These are phyloP conservation scores for Russula lepida DNA, from an alignment of 768 basidiomycete genomes.

Conservation along the genomic window DNA sequence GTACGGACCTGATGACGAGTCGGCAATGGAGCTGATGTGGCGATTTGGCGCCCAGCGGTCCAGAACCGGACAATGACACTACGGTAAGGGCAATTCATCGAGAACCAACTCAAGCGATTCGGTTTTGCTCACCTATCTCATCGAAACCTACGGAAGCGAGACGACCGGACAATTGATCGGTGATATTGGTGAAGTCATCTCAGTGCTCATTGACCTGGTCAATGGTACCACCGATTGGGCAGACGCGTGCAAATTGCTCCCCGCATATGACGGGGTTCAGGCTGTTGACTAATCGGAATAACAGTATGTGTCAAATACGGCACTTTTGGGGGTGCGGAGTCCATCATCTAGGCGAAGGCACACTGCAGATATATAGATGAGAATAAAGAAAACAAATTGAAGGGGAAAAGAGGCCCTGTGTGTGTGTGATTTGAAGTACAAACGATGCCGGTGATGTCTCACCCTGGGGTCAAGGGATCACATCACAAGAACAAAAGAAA, in stretches of 20 bases:
- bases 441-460: background rate
- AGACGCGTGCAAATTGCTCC: constrained; percentile 60
- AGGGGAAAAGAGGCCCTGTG: background rate
- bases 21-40: constrained; percentile 11
- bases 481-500: background rate
- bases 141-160: constrained; percentile 71
- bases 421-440: constrained; percentile 6
- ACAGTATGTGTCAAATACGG: background rate
- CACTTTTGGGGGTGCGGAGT: constrained; percentile 15
- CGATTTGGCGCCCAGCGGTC: constrained; percentile 46
- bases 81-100: constrained; percentile 46
- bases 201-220: constrained; percentile 69
- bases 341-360: background rate
- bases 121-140: background rate
- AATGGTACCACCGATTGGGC: constrained; percentile 70
- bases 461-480: constrained; percentile 11
- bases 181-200: constrained; percentile 78
- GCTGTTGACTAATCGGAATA: constrained; percentile 45
- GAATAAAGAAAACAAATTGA: background rate
- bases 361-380: background rate
- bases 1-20: constrained; percentile 25
- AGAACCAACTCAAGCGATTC: background rate
- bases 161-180: constrained; percentile 92
- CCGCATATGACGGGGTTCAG: constrained; percentile 84
- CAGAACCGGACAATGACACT: constrained; percentile 92